phyloP scores from a whole-genome alignment of 2,329 filamentous ascomycete species.

The Lasiodiplodia sp. region DNA sequence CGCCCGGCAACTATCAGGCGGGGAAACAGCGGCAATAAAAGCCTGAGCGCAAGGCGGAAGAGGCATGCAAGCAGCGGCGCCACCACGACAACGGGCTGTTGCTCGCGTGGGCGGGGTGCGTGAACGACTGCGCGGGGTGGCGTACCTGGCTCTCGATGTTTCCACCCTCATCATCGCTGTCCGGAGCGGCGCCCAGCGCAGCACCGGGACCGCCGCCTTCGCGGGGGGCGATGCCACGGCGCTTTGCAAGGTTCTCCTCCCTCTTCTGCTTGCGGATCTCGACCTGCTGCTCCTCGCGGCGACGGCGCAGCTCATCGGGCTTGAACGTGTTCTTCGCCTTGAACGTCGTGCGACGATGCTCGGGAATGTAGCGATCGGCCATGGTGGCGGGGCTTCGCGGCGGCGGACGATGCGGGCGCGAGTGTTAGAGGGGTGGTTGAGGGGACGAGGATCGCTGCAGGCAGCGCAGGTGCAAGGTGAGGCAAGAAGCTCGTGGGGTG shows the following conservation, averaged over 20 bases:
- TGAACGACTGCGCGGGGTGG: constrained; percentile 31
- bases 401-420: not conserved
- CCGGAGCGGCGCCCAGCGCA: constrained; percentile 84
- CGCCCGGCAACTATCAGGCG: constrained; percentile 29
- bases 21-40: constrained; percentile 29
- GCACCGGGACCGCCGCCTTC: constrained; percentile 77
- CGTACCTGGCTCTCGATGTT: constrained; percentile 96
- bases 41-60: constrained; percentile 22
- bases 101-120: not conserved
- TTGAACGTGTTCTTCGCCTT: constrained; percentile 99
- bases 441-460: constrained; percentile 17
- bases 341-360: constrained; percentile 98
- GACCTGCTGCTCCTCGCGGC: constrained; percentile 98
- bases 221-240: constrained; percentile 87
- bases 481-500: constrained; percentile 28
- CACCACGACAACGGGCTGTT: not conserved
- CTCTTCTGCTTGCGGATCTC: constrained; percentile 99
- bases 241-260: constrained; percentile 98
- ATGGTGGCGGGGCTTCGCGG: constrained; percentile 62
- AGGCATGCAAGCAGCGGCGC: not conserved
- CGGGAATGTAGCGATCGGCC: constrained; percentile 99
- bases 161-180: constrained; percentile 96
- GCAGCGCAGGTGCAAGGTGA: constrained; percentile 24
- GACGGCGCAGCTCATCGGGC: constrained; percentile 96
- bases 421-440: not conserved